Evolutionary conservation across 306 rosid genomes (phyloP), one percentile per base, ranked within the genome.

Genomic region (Acacia acuminata): DNA sequence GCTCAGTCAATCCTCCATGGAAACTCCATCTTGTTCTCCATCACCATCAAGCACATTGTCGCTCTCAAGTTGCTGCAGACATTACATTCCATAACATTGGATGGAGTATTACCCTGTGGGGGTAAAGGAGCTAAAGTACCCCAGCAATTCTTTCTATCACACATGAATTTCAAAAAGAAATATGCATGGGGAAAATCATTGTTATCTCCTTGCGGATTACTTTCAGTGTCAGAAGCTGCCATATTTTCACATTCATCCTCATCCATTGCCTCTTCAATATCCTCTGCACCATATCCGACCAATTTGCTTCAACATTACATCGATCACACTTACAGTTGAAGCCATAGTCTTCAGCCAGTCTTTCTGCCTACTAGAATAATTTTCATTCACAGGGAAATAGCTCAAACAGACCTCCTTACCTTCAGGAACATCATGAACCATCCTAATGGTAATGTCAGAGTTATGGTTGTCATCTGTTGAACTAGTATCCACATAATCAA

Each of bases 331-430:
- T 81, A 71, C 98, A 94, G 71, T 79, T 32, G 65, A 94, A 94
- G 61, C 97, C 97, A 79, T 94, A 94, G 85, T 92, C 98, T 85
- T 92, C 97, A 50, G 71, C 61, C 88, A 94, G 69, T 78, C 91
- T 83, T 74, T 91, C 86, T 93, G 97, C 84, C 95, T 84, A 34
- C 81, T 86, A 68, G 90, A 58, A 78, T 81, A 91, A 40, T 83
- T 84, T 67, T 85, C 87, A 58, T 93, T 88, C 14, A 93, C 95
- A 73, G 97, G 97, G 66, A 94, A 94, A 83, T 92, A 94, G 73
- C 98, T 92, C 88, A 94, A 85, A 86, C 97, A 94, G 25, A 92
- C 84, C 90, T 94, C 98, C 85, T 95, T 84, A 9, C 97, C 98
- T 32, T 87, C 90, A 7, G 94, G 97, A 86, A 88, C 94, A 82